Base-by-base conservation (phyloP, 768 basidiomycete species). In the Butyriboletus loyo region DNA sequence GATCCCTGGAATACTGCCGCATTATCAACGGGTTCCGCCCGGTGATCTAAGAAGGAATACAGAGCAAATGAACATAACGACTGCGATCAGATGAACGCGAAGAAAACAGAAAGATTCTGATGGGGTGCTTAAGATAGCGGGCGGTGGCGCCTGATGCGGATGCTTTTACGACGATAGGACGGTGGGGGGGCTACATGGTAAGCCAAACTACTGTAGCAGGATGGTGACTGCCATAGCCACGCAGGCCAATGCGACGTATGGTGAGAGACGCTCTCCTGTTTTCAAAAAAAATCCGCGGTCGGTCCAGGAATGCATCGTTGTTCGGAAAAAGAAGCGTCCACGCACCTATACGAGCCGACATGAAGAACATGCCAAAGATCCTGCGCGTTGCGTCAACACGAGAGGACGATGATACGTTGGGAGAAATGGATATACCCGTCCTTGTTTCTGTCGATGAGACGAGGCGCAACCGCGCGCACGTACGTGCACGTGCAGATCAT, bases 401-500 rank as follows among this genome's bases (percentile, higher is more conserved):
- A 17, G 24, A 32, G 11, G 11, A 24, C 52, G 54, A 46, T 21
- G n/a, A 24, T 25, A n/a, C 21, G 7, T 17, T 44, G 45, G 45
- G 25, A 30, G 14, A 22, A 31, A 19, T 25, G 22, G 38, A 24
- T 57, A 81, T 61, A 96, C 96, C 97, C 96, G 71, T 92, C 80
- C 72, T 94, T 93, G 70, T 98, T 98, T 58, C 89, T 78, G 70
- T 99, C 97, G 13, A 98, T 80, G 5, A 98, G 75, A 24, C 91
- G 80, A 11, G 97, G 97, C 4, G 91, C 86, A 15, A 95, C 86
- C 0, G 91, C 86, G 40, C 97, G 85, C 14, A 95, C 81, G 71
- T 98, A 99, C 4, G 96, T 94, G 76, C 92, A 98, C 52, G 97
- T 98, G 75, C 97, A 99, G 54, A 98, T 93, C 69, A 90, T 78